Conservation (phyloP, 1,284 basidiomycete genomes). For the Chalciporus sp. region DNA sequence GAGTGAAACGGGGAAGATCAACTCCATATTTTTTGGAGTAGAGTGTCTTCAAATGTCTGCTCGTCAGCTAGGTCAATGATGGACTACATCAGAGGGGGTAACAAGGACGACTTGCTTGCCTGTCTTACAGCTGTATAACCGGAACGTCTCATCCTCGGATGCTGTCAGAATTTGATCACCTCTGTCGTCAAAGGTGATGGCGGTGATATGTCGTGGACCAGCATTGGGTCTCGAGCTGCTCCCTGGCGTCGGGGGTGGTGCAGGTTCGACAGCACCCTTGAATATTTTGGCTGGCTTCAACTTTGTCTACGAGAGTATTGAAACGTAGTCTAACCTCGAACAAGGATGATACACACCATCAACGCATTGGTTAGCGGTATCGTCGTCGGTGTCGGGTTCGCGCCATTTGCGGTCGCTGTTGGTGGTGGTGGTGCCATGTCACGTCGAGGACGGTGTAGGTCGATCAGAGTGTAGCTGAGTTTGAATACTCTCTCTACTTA, state of each 20-base stretch:
- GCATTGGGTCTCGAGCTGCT: conserved; percentile 42
- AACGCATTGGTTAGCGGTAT: conserved; percentile 43
- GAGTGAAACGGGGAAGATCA: conserved; percentile 92
- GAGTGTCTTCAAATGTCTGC: conserved; percentile 73
- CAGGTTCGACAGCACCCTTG: conserved; percentile 71
- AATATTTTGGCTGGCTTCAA: conserved; percentile 91
- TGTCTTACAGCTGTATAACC: conserved; percentile 84
- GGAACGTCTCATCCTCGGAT: conserved; percentile 92
- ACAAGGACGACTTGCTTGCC: conserved; percentile 80
- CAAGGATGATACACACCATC: conserved; percentile 44
- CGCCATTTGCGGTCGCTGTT: conserved; percentile 40
- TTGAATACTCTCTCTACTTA: conserved; percentile 33
- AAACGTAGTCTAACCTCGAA: not conserved
- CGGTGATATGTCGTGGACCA: conserved; percentile 76
- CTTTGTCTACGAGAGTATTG: conserved; percentile 48
- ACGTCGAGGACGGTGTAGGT: conserved; percentile 3
- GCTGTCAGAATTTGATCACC: conserved; percentile 88
- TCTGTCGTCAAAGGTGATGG: conserved; percentile 87
- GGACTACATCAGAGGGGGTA: conserved; percentile 27
- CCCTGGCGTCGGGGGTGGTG: conserved; percentile 51
- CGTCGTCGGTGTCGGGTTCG: conserved; percentile 30
- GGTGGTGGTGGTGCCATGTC: conserved; percentile 30
- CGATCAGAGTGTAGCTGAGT: conserved; percentile 28
- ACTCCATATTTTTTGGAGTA: conserved; percentile 97
- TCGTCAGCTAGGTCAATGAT: conserved; percentile 14